Base-by-base conservation (phyloP, 2,329 filamentous ascomycete genomes). In the Zymoseptoria ardabiliae region DNA sequence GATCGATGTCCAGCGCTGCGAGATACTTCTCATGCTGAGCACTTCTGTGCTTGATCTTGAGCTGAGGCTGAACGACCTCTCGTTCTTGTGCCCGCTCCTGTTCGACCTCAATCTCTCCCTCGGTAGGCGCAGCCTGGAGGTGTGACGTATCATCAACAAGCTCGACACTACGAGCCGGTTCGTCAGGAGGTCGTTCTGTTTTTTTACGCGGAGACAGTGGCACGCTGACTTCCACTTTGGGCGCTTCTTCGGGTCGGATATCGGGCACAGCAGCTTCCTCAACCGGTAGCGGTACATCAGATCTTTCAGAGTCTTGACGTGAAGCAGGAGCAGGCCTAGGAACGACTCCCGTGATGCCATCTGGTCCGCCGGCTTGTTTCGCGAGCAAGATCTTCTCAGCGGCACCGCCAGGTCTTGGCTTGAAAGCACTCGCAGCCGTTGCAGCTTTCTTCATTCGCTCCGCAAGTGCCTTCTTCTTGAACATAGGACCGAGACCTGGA, bases 401-500 rank as follows among this genome's bases (percentile, higher is more conserved):
- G 21, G 91, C 92, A 64, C 92, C 93, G 59, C 93, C 93, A 35
- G 87, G 86, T 59, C 93, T 85, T 20, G 93, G 93, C 70, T 93
- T 95, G 77, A 97, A 97, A 19, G 83, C 82, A 52, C 45, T 54
- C 10, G 86, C 87, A 22, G 88, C 85, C 58, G 81, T 85, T 0
- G 90, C 91, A 22, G 91, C 91, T 73, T 91, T 95, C 75, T 89
- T 89, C 62, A 97, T 84, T 63, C 82, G 85, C 1, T 85, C 87
- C 62, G 84, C 84, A 0, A 86, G 86, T 62, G 83, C 84, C 70
- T 90, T 90, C 63, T 87, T 85, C 74, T 90, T 93, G 68, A 97
- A 88, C 92, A 96, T 96, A 1, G 91, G 90, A 0, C 91, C 91
- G 6, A 96, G 81, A 0, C 91, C 91, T 19, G 91, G 90, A n/a